Conservation (phyloP, 1,139 yeast species). For the Protomyces lactucae-debilis region DNA sequence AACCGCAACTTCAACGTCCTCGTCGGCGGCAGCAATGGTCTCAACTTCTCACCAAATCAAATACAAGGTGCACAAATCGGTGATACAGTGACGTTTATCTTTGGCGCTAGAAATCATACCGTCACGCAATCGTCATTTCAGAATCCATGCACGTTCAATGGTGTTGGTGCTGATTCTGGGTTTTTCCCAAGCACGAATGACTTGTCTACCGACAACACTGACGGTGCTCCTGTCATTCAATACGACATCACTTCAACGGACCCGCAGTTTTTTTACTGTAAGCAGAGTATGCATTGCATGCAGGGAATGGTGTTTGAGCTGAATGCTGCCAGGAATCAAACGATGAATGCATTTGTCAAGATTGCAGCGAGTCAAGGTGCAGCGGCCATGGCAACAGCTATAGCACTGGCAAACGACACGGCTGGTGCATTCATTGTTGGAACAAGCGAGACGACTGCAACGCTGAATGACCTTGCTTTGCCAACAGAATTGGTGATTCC, state of each 20-base stretch:
- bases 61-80: not conserved
- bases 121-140: slow-evolving; percentile 8
- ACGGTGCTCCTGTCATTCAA: not conserved
- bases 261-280: slow-evolving; percentile 4
- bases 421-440: not conserved
- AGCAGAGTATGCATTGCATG: slow-evolving; percentile 7
- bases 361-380: not conserved
- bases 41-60: not conserved
- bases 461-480: not conserved
- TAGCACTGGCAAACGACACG: not conserved
- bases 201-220: not conserved
- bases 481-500: not conserved
- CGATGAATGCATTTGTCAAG: not conserved
- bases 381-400: not conserved
- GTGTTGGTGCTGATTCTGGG: slow-evolving; percentile 1
- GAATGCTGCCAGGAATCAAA: not conserved
- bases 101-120: slow-evolving; percentile 8
- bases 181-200: not conserved
- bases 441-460: not conserved
- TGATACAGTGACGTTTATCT: slow-evolving; percentile 1
- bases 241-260: not conserved
- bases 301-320: slow-evolving; percentile 17
- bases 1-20: slow-evolving; percentile 5
- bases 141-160: not conserved
- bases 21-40: slow-evolving; percentile 11